Evolutionary conservation across 23 red algal species (phyloP).

Genomic region (Gracilaria domingensis): DNA sequence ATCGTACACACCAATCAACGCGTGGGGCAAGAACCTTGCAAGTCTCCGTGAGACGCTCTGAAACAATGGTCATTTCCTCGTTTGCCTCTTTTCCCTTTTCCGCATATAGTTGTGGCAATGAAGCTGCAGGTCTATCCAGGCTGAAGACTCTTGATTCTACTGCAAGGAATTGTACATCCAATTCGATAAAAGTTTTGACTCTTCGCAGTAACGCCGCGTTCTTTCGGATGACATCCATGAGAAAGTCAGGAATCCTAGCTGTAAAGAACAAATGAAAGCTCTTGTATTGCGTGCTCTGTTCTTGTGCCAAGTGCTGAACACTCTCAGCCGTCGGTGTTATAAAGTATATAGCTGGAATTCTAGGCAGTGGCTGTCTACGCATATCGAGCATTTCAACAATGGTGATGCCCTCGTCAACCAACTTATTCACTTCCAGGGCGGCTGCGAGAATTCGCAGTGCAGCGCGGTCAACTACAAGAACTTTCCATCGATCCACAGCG

Average conservation of each 20-base stretch:
- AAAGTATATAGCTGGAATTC: constrained; percentile 89
- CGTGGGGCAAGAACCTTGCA: constrained; percentile 52
- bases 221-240: constrained; percentile 74
- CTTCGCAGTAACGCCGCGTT: constrained; percentile 61
- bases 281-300: constrained; percentile 71
- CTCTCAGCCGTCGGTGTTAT: constrained; percentile 72
- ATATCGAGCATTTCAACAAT: constrained; percentile 91
- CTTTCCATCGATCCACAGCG: constrained; percentile 58
- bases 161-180: constrained; percentile 86
- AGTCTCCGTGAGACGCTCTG: constrained; percentile 49
- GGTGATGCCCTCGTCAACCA: constrained; percentile 88
- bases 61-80: constrained; percentile 62
- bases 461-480: constrained; percentile 83
- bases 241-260: constrained; percentile 75
- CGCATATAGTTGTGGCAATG: constrained; percentile 63
- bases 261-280: constrained; percentile 92
- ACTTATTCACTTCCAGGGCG: constrained; percentile 71
- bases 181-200: constrained; percentile 84
- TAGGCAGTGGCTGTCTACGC: constrained; percentile 82
- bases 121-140: constrained; percentile 76
- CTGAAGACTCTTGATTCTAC: constrained; percentile 82
- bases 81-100: neutral
- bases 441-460: constrained; percentile 84
- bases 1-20: constrained; percentile 71
- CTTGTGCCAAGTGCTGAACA: constrained; percentile 70